These are phyloP conservation scores for Moesziomyces globuligerus DNA, from an alignment of 1,284 basidiomycete genomes.

Conservation along the genomic window DNA sequence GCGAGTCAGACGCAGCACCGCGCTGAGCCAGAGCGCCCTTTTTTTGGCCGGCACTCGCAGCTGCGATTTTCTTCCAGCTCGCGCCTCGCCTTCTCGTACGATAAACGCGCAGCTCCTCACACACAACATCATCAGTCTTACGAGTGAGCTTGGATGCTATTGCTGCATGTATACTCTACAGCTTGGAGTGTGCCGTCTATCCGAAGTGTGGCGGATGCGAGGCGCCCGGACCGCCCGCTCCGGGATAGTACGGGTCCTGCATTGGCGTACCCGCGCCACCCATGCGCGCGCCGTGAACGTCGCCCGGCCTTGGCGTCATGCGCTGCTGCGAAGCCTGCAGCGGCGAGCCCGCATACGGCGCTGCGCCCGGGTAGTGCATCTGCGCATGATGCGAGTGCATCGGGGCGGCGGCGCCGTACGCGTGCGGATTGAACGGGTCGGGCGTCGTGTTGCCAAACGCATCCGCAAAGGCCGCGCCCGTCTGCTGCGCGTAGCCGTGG, in stretches of 20 bases:
- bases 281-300: slow-evolving; percentile 9
- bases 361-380: slow-evolving; percentile 5
- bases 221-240: slow-evolving; percentile 2
- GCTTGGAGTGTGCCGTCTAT: too few species aligned
- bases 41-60: neutral
- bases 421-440: slow-evolving; percentile 40
- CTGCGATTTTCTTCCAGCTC: too few species aligned
- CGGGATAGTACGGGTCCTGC: slow-evolving; percentile 30
- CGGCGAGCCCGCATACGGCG: slow-evolving; percentile 3
- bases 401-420: slow-evolving; percentile 10
- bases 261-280: too few species aligned
- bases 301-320: slow-evolving; percentile 28
- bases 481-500: slow-evolving; percentile 14
- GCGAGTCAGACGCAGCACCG: too few species aligned
- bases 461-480: slow-evolving; percentile 9
- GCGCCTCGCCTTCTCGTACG: slow-evolving; percentile 1
- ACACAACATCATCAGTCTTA: too few species aligned
- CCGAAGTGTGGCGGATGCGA: slow-evolving; percentile 12
- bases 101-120: neutral
- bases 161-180: too few species aligned
- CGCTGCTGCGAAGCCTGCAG: slow-evolving; percentile 10
- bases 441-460: slow-evolving; percentile 32
- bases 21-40: neutral
- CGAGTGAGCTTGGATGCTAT: too few species aligned
- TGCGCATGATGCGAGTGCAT: slow-evolving; percentile 3